Base-by-base conservation (phyloP, 2,329 filamentous ascomycete genomes). In the Monilinia laxa region DNA sequence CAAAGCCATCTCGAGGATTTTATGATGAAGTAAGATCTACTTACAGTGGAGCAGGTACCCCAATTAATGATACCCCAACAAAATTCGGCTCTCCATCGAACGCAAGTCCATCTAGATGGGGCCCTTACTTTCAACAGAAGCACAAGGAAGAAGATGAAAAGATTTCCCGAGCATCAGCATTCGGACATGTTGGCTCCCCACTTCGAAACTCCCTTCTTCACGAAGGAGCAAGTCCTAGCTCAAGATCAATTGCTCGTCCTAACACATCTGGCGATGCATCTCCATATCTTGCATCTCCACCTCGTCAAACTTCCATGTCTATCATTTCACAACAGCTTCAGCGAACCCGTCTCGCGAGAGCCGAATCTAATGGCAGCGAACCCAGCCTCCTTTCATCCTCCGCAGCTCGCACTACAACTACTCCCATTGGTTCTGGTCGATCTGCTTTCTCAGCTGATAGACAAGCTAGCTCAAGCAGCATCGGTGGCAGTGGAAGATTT, bases 151-250 rank as follows among this genome's bases (percentile, higher is more conserved):
- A 87, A 58, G 75, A 77, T 68, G 74, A 76, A 42, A 77, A 76
- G 28, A 72, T 78, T 73, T 75, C 71, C 73, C 77, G 66, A 10
- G 77, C 79, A 4, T 87, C 85, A n/a, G 84, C 81, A 4, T 89
- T 89, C 74, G 87, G 87, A 10, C 87, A 89, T 70, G 87, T 89
- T 47, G 87, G 87, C 25, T 88, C 86, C 69, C 87, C 87, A 20
- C 79, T 89, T 67, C 84, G 87, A 23, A 88, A 87, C 75, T 88
- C 86, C 11, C 83, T 84, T 55, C 80, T 89, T 11, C 84, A 85
- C 49, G 81, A 83, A 55, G 83, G 83, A 62, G 82, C 79, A 49
- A 78, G 77, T 66, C 79, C 75, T 11, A 72, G 78, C 58, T 77
- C 79, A 38, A 76, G 78, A 66, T 76, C 80, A 14, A 77, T 80